Percentiles rank a stretch among this genome's conserved stretches.
These are phyloP conservation scores for Orbilia oligospora DNA, from an alignment of 2,329 filamentous ascomycete species.

Conservation along the genomic window DNA sequence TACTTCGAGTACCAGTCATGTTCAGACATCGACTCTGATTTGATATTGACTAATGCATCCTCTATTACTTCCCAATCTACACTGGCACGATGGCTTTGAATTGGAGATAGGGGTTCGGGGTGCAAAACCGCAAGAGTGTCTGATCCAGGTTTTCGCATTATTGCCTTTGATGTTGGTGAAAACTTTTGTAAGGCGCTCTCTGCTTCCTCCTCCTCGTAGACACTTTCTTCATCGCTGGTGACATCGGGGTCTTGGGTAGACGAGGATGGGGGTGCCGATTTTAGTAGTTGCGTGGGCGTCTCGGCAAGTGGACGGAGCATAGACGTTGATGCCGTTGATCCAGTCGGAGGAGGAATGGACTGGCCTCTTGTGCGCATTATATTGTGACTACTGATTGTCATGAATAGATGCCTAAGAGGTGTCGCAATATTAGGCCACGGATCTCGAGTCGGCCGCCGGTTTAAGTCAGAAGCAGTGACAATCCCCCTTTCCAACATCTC, in stretches of 20 bases:
- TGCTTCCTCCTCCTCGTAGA: conserved; percentile 25
- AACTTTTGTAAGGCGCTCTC: conserved; percentile 51
- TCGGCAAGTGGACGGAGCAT: neutral
- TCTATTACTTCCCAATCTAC: conserved; percentile 10
- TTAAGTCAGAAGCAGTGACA: conserved; percentile 23
- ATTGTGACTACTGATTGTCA: neutral
- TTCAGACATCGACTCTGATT: conserved; percentile 35
- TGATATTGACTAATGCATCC: conserved; percentile 7
- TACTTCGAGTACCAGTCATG: conserved; percentile 47
- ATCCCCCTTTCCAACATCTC: conserved; percentile 19
- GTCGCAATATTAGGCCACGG: conserved; percentile 20
- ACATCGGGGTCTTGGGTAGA: conserved; percentile 11
- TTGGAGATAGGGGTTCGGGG: conserved; percentile 27
- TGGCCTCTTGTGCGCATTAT: conserved; percentile 16
- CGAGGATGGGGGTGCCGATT: neutral
- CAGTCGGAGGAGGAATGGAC: conserved; percentile 6
- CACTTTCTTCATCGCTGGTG: conserved; percentile 33
- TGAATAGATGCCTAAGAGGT: conserved; percentile 5
- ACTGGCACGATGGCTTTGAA: neutral
- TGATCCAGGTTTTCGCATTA: conserved; percentile 40
- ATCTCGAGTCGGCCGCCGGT: conserved; percentile 1
- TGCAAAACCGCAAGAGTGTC: conserved; percentile 50
- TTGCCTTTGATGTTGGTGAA: conserved; percentile 47
- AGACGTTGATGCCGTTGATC: conserved; percentile 1
- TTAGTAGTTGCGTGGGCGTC: neutral